These are phyloP conservation scores for Irpex rosettiformis DNA, from an alignment of 1,284 basidiomycete species.

Conservation along the genomic window DNA sequence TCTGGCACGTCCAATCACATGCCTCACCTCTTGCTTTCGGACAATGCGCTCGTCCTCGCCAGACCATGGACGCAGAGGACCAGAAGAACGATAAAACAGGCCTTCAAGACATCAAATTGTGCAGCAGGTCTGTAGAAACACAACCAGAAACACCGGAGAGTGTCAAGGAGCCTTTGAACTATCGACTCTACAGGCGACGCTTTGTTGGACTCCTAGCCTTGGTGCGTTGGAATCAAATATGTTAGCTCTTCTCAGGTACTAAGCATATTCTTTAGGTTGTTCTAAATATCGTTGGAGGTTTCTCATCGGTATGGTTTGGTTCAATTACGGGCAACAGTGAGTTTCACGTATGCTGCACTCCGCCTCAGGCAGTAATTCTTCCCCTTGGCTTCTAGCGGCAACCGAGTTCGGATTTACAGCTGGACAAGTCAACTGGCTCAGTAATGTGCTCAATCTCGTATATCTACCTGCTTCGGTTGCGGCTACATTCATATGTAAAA, in stretches of 20 bases:
- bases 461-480: conserved; percentile 60
- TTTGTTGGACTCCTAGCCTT: conserved; percentile 63
- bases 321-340: conserved; percentile 68
- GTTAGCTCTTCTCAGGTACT: background rate
- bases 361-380: too few relatives aligned
- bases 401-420: conserved; percentile 56
- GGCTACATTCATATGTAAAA: conserved; percentile 52
- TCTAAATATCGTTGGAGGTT: conserved; percentile 57
- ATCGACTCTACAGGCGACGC: conserved; percentile 63
- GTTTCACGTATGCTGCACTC: conserved; percentile 11
- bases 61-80: too few relatives aligned
- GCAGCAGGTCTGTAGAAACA: too few relatives aligned
- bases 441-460: conserved; percentile 58
- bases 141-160: too few relatives aligned
- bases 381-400: background rate
- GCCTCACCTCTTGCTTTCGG: too few relatives aligned
- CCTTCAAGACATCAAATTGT: too few relatives aligned
- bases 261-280: conserved; percentile 39
- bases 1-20: too few relatives aligned
- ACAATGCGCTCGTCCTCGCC: too few relatives aligned
- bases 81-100: too few relatives aligned
- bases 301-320: conserved; percentile 73
- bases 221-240: conserved; percentile 33
- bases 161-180: conserved; percentile 25
- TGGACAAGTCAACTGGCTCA: conserved; percentile 73